These are phyloP conservation scores for Monosporascus ibericus DNA, from an alignment of 2,329 filamentous ascomycete species.

Conservation along the genomic window DNA sequence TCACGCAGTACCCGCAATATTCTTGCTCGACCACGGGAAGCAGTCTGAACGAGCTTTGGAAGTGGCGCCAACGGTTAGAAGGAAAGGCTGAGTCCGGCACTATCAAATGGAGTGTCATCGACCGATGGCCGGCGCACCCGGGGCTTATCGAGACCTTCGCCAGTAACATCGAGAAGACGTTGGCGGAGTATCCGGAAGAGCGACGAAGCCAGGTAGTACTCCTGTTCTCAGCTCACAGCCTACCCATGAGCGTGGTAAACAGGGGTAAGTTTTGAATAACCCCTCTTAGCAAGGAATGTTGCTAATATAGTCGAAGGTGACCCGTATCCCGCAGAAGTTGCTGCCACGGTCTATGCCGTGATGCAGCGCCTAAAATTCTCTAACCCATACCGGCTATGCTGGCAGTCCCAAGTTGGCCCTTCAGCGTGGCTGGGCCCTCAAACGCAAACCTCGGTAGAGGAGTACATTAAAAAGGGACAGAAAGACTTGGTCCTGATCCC, in stretches of 20 bases:
- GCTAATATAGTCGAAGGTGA: conserved; percentile 55
- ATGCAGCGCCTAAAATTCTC: conserved; percentile 84
- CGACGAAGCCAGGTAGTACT: conserved; percentile 74
- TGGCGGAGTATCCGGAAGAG: conserved; percentile 78
- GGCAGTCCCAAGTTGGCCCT: conserved; percentile 97
- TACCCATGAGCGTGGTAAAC: conserved; percentile 97
- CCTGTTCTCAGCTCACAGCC: conserved; percentile 89
- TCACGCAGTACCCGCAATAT: conserved; percentile 98
- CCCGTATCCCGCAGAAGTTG: conserved; percentile 91
- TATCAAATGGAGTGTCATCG: conserved; percentile 96
- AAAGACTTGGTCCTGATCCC: conserved; percentile 88
- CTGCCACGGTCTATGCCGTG: conserved; percentile 93
- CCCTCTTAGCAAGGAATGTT: not conserved
- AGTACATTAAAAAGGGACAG: conserved; percentile 85
- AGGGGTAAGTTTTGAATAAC: conserved; percentile 49
- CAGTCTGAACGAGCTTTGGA: conserved; percentile 95
- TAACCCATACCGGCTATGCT: conserved; percentile 89
- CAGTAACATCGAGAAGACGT: conserved; percentile 79
- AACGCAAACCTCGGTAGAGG: conserved; percentile 79
- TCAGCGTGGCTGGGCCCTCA: conserved; percentile 94
- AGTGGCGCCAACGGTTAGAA: conserved; percentile 85
- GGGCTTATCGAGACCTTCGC: conserved; percentile 91
- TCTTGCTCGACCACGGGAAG: conserved; percentile 96
- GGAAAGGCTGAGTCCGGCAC: conserved; percentile 64
- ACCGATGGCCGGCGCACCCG: conserved; percentile 89